Evolutionary conservation across 345 rosid genomes (phyloP).

Genomic region (Erysimum cheiranthoides): DNA sequence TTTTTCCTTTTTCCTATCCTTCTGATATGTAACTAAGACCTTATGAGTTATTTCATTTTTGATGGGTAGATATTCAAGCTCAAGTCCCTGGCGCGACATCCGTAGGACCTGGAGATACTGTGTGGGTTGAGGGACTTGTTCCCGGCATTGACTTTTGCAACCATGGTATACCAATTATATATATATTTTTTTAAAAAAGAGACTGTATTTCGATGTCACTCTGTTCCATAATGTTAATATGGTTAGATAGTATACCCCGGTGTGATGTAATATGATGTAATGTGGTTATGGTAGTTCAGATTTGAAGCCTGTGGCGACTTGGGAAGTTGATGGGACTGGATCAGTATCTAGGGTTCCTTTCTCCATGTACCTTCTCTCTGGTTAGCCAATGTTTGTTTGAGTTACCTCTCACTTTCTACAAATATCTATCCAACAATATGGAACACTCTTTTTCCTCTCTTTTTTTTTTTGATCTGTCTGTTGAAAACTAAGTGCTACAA

Average conservation of each 20-base stretch:
- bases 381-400: conserved; percentile 46
- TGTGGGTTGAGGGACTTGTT: conserved; percentile 98
- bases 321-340: conserved; percentile 96
- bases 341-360: conserved; percentile 62
- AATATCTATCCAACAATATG: background rate
- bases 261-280: conserved; percentile 23
- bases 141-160: conserved; percentile 98
- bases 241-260: conserved; percentile 5
- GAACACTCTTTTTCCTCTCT: conserved; percentile 7
- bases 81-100: conserved; percentile 48
- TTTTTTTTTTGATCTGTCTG: background rate
- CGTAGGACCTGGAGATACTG: conserved; percentile 58
- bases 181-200: background rate
- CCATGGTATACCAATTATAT: conserved; percentile 64
- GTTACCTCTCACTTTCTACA: conserved; percentile 24
- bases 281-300: conserved; percentile 51
- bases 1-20: conserved; percentile 5
- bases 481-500: conserved; percentile 34
- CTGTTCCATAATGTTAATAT: conserved; percentile 28
- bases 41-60: conserved; percentile 30
- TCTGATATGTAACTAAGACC: conserved; percentile 22
- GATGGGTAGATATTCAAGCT: conserved; percentile 45
- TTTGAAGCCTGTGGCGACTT: conserved; percentile 84
- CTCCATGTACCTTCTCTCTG: conserved; percentile 93
- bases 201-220: background rate